phyloP scores from a whole-genome alignment of 2,329 filamentous ascomycete species.

The Aspergillus melleus region DNA sequence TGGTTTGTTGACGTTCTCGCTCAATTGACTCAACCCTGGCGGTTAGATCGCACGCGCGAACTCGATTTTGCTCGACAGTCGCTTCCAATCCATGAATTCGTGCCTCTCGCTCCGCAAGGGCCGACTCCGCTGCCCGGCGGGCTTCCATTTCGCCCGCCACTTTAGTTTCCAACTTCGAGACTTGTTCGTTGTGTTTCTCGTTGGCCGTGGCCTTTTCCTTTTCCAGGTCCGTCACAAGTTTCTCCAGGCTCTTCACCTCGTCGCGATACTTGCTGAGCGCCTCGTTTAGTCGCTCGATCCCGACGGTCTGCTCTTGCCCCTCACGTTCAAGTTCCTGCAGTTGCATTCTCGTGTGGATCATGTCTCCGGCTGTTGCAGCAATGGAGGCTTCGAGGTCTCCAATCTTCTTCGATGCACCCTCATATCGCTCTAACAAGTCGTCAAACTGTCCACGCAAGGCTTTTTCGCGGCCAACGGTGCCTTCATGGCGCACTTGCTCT shows the following conservation, averaged over 20 bases:
- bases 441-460: conserved; percentile 48
- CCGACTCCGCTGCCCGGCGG: conserved; percentile 35
- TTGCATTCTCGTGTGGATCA: conserved; percentile 46
- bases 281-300: conserved; percentile 43
- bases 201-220: conserved; percentile 34
- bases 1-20: conserved; percentile 27
- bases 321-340: conserved; percentile 45
- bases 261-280: conserved; percentile 46
- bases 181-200: conserved; percentile 28
- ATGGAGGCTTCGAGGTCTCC: conserved; percentile 40
- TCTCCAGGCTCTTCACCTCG: conserved; percentile 46
- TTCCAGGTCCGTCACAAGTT: conserved; percentile 44
- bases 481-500: conserved; percentile 33
- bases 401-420: conserved; percentile 38
- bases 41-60: conserved; percentile 34
- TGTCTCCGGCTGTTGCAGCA: conserved; percentile 45
- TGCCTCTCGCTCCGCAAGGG: conserved; percentile 33
- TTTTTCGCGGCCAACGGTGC: conserved; percentile 39
- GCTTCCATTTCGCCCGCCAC: conserved; percentile 34
- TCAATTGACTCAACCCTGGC: conserved; percentile 36
- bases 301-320: conserved; percentile 40
- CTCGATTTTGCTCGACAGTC: conserved; percentile 35
- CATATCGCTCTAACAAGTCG: conserved; percentile 38
- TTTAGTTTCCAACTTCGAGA: conserved; percentile 36
- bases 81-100: conserved; percentile 41